Evolutionary conservation across 768 basidiomycete genomes (phyloP).

Genomic region (Galerina sulciceps): DNA sequence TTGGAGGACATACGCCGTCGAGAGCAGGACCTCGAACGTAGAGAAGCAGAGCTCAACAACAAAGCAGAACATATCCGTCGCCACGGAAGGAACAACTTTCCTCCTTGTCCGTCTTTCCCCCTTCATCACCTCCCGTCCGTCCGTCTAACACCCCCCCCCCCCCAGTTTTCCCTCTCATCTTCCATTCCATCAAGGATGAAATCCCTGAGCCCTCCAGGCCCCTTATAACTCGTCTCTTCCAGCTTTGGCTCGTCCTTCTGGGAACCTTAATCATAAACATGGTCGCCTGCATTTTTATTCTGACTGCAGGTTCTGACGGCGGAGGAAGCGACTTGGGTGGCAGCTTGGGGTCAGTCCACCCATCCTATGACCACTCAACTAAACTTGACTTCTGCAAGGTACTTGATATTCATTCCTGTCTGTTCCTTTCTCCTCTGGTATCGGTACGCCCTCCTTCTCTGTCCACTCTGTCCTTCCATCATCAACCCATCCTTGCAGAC

Average conservation of each 20-base stretch:
- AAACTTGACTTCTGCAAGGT: constrained; percentile 48
- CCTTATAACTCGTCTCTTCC: constrained; percentile 85
- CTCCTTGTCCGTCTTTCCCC: constrained; percentile 65
- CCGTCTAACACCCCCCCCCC: constrained; percentile 9
- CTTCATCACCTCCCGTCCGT: constrained; percentile 11
- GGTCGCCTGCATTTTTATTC: constrained; percentile 85
- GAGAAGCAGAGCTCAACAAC: constrained; percentile 75
- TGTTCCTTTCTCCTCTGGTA: constrained; percentile 95
- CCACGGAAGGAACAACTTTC: constrained; percentile 93
- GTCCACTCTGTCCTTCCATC: constrained; percentile 12
- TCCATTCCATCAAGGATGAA: constrained; percentile 90
- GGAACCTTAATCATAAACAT: constrained; percentile 87
- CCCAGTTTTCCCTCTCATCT: constrained; percentile 91
- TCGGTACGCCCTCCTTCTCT: constrained; percentile 54
- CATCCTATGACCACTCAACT: constrained; percentile 24
- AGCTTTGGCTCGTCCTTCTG: constrained; percentile 91
- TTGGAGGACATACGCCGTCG: constrained; percentile 73
- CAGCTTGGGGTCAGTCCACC: constrained; percentile 71
- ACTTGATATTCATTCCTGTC: constrained; percentile 76
- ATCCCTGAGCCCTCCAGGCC: constrained; percentile 82
- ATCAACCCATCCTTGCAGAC: constrained; percentile 48
- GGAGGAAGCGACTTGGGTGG: constrained; percentile 82
- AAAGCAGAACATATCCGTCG: constrained; percentile 71
- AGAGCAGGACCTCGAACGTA: constrained; percentile 79
- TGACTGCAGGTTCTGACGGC: constrained; percentile 75